phyloP scores from a whole-genome alignment of 192 early-diverging fungal genomes.

The Coemansia sp. region DNA sequence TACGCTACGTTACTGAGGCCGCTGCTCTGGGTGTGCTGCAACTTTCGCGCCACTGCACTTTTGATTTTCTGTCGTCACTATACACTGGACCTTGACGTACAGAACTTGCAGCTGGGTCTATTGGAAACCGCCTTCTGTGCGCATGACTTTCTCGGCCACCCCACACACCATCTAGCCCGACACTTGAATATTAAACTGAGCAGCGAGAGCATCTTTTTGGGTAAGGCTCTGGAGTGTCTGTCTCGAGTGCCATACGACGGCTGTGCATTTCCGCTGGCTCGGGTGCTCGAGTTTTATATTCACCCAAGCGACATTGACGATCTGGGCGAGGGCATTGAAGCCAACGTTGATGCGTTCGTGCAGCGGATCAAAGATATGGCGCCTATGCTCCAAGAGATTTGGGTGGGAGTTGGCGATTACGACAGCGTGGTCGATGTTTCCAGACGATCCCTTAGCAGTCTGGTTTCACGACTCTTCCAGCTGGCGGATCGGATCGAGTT shows the following conservation, averaged over 20 bases:
- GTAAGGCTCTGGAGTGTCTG: background rate
- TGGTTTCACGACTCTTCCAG: no score
- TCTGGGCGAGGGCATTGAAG: background rate
- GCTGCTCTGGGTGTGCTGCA: background rate
- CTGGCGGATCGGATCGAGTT: no score
- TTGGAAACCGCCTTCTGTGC: background rate
- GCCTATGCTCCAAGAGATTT: background rate
- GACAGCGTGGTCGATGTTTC: no score
- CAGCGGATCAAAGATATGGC: background rate
- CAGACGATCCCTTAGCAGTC: no score
- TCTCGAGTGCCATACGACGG: background rate
- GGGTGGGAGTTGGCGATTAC: background rate
- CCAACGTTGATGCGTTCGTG: background rate
- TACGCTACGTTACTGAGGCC: background rate
- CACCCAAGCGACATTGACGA: background rate
- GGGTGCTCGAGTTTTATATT: background rate
- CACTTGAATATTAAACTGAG: background rate
- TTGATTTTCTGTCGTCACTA: background rate
- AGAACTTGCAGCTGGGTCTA: background rate
- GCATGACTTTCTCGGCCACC: background rate
- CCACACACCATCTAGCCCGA: background rate
- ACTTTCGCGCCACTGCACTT: background rate
- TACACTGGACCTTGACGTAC: background rate
- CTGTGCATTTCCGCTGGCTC: background rate
- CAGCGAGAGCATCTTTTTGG: background rate